Conservation (phyloP, 2,329 filamentous ascomycete genomes). For the Leptodontidium sp. region DNA sequence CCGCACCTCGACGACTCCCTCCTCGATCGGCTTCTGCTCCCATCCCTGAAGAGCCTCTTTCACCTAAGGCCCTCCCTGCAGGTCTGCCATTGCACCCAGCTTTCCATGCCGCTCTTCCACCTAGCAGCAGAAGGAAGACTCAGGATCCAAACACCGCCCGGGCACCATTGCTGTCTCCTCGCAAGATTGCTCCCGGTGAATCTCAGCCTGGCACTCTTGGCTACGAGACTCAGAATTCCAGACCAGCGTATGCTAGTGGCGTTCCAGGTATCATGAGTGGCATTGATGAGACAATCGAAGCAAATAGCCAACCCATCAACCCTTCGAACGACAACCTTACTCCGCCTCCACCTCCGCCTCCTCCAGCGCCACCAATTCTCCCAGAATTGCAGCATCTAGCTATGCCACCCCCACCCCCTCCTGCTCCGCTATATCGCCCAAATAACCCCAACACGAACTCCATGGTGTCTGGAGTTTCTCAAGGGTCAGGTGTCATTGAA, state of each 20-base stretch:
- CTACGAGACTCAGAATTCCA: slow-evolving; percentile 44
- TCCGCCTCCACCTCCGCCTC: slow-evolving; percentile 61
- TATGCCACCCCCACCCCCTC: slow-evolving; percentile 67
- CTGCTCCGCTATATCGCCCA: slow-evolving; percentile 60
- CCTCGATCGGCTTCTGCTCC: slow-evolving; percentile 70
- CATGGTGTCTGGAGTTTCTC: slow-evolving; percentile 51
- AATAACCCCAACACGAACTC: slow-evolving; percentile 45
- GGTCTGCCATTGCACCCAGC: slow-evolving; percentile 52
- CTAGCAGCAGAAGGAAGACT: slow-evolving; percentile 45
- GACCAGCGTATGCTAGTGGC: slow-evolving; percentile 38
- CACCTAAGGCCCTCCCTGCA: slow-evolving; percentile 45
- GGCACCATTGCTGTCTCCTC: slow-evolving; percentile 38
- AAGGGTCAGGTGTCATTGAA: slow-evolving; percentile 66
- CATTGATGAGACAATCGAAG: slow-evolving; percentile 56
- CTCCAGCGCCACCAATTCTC: slow-evolving; percentile 60
- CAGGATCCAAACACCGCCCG: slow-evolving; percentile 36
- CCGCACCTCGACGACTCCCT: slow-evolving; percentile 57
- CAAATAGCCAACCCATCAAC: slow-evolving; percentile 48
- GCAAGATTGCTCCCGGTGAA: slow-evolving; percentile 45
- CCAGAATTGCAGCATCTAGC: slow-evolving; percentile 71
- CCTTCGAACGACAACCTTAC: slow-evolving; percentile 60
- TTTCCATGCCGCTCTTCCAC: slow-evolving; percentile 50
- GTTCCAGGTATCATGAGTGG: slow-evolving; percentile 49
- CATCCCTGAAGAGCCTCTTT: slow-evolving; percentile 56
- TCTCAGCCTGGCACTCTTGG: slow-evolving; percentile 44